A percentile compares a stretch with the other conserved stretches of the same genome.
Conservation (phyloP, 768 basidiomycete genomes). For the Tricholoma saponaceum region DNA sequence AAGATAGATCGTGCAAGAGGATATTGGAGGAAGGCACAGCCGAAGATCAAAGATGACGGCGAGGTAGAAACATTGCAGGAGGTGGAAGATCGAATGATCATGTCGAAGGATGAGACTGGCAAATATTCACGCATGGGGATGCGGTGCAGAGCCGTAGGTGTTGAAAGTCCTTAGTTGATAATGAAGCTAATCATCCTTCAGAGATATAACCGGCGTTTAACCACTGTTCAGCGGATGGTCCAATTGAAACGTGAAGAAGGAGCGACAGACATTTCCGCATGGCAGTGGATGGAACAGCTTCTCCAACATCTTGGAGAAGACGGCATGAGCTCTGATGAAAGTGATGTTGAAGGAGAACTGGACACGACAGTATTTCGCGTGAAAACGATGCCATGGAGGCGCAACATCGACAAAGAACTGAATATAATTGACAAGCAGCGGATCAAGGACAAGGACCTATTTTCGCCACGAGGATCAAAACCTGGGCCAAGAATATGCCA, state of each 20-base stretch:
- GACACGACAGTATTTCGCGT: slow-evolving; percentile 2
- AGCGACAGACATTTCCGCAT: slow-evolving; percentile 3
- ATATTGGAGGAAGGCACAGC: slow-evolving; percentile 9
- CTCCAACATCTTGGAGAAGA: slow-evolving; percentile 8
- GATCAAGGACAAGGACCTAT: slow-evolving; percentile 5
- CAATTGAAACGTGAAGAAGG: slow-evolving; percentile 3
- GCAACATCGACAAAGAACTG: slow-evolving; percentile 6
- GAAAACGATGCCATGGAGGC: slow-evolving; percentile 8
- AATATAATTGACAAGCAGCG: slow-evolving; percentile 6
- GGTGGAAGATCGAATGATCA: slow-evolving; percentile 8
- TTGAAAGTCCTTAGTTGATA: not conserved
- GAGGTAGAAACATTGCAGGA: slow-evolving; percentile 9
- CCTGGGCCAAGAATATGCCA: not conserved
- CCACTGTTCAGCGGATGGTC: not conserved
- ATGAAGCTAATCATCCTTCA: not conserved
- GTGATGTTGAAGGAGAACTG: slow-evolving; percentile 6
- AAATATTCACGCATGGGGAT: not conserved
- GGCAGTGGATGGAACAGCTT: slow-evolving; percentile 7
- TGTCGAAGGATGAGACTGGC: slow-evolving; percentile 1
- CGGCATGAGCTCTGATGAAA: slow-evolving; percentile 14
- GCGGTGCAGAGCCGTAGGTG: not conserved
- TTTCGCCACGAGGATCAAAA: not conserved
- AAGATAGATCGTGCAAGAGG: slow-evolving; percentile 4
- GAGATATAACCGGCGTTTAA: not conserved
- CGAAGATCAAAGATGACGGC: slow-evolving; percentile 9